Conservation (phyloP, 139 green algal species). For the Mychonastes homosphaera region DNA sequence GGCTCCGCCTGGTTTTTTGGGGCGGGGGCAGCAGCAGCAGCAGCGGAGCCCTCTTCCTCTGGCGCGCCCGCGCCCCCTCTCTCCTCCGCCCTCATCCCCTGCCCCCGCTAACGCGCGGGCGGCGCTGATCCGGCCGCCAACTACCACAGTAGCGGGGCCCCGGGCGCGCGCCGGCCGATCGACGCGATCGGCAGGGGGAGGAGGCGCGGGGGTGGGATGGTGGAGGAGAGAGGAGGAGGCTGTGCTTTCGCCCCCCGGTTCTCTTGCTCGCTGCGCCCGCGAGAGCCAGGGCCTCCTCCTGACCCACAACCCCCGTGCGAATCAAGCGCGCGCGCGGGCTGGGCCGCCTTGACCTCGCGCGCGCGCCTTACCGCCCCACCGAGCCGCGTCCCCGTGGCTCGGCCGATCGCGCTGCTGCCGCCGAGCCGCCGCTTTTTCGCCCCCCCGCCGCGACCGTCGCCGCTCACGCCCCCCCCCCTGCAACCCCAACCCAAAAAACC, state of each 20-base stretch:
- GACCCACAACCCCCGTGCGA: no score
- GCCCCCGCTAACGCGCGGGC: not conserved
- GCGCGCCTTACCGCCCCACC: conserved; percentile 3
- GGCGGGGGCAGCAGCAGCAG: not conserved
- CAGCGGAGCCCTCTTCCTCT: not conserved
- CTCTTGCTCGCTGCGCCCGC: no score
- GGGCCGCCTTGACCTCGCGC: not conserved
- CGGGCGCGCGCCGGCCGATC: no score
- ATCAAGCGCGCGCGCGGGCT: no score
- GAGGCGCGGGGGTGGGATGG: no score
- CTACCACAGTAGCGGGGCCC: no score
- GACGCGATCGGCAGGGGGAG: no score
- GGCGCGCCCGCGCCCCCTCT: not conserved
- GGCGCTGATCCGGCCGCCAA: not conserved
- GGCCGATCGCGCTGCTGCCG: not conserved
- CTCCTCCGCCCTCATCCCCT: not conserved
- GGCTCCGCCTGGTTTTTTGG: no score
- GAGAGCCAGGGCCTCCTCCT: no score
- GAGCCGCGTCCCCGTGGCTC: not conserved
- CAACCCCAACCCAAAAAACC: not conserved
- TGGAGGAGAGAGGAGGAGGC: no score
- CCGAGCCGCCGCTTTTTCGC: not conserved
- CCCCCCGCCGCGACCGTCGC: not conserved
- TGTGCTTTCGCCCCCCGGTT: no score
- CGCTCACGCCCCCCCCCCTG: not conserved